These are phyloP conservation scores for Pichia gijzeniarum DNA, from an alignment of 805 yeast species.

Conservation along the genomic window DNA sequence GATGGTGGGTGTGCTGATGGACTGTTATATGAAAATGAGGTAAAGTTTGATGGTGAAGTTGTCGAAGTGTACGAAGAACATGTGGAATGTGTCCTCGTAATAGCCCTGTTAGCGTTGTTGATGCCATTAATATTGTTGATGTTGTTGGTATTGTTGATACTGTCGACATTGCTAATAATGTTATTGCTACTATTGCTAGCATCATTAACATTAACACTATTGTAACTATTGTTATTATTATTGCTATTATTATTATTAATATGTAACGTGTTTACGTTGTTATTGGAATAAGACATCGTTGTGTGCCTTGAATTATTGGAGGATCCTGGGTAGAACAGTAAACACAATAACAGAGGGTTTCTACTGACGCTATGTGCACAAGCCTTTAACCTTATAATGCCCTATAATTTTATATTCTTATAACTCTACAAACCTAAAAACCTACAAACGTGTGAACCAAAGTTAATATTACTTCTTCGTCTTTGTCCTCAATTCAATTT, in stretches of 20 bases:
- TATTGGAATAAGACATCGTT: too few relatives aligned
- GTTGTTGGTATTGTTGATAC: not conserved
- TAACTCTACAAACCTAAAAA: too few relatives aligned
- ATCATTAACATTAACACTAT: not conserved
- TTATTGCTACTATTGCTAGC: slow-evolving; percentile 1
- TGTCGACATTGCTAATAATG: not conserved
- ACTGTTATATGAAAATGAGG: slow-evolving; percentile 24
- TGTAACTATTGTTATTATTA: not conserved
- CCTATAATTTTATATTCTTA: too few relatives aligned
- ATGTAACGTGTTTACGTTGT: too few relatives aligned
- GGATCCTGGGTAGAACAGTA: too few relatives aligned
- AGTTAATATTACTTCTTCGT: not conserved
- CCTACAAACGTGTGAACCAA: too few relatives aligned
- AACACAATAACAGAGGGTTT: too few relatives aligned
- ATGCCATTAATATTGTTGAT: not conserved
- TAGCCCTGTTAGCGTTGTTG: not conserved
- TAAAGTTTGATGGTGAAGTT: slow-evolving; percentile 27
- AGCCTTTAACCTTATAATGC: too few relatives aligned
- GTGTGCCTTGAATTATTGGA: too few relatives aligned
- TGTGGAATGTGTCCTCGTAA: slow-evolving; percentile 8
- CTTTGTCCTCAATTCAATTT: not conserved
- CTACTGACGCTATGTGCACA: too few relatives aligned
- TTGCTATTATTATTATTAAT: not conserved
- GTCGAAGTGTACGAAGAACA: slow-evolving; percentile 25
- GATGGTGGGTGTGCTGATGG: slow-evolving; percentile 29